Evolutionary conservation across 176 grass and related monocot genomes (phyloP), one percentile per base, ranked within the genome.

Genomic region (Oryza glumipatula): DNA sequence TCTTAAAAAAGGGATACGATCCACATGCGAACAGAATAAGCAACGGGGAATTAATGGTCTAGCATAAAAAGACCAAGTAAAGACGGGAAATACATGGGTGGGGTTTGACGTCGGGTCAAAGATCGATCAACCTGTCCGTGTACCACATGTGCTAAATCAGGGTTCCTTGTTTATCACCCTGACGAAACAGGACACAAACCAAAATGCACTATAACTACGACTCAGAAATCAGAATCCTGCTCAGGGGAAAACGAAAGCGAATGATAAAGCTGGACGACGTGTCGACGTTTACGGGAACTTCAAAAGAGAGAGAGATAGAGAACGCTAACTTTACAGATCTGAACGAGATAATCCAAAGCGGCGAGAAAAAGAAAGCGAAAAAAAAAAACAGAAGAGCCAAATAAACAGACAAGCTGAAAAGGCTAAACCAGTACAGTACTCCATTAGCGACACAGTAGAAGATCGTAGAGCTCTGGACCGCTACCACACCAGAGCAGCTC

Each of bases 191-290:
- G 54, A 26, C 78, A 72, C 78, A 67, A 68, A 86, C 39, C 21
- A 66, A 74, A 19, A 39, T 65, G 65, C 33, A 21, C 51, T 16
- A 19, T 72, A 58, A 61, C 78, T 60, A 11, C 45, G 64, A 72
- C 43, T 26, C 11, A 67, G 36, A 73, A 30, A 43, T 26, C 15
- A 67, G 36, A 43, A 70, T 67, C 73, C 60, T 79, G 68, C 44
- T 79, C 49, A 79, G 67, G 67, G 44, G 84, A 73, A 82, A 79
- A 46, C 76, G 63, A 81, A 67, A 67, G 9, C 16, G 73, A 73
- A 1, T 3, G 33, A 24, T 6, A 77, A 72, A 72, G 88, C 43
- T 48, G 4, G 15, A 41, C 33, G 2, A 72, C 43, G 23, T 73
- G 15, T 32, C 43, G 2, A 72, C 43, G 33, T 73, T 65, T 68